A percentile compares a stretch with the other conserved stretches of the same genome.
phyloP scores from a whole-genome alignment of 2,329 filamentous ascomycete species.

The Pseudocercospora macadamiae region DNA sequence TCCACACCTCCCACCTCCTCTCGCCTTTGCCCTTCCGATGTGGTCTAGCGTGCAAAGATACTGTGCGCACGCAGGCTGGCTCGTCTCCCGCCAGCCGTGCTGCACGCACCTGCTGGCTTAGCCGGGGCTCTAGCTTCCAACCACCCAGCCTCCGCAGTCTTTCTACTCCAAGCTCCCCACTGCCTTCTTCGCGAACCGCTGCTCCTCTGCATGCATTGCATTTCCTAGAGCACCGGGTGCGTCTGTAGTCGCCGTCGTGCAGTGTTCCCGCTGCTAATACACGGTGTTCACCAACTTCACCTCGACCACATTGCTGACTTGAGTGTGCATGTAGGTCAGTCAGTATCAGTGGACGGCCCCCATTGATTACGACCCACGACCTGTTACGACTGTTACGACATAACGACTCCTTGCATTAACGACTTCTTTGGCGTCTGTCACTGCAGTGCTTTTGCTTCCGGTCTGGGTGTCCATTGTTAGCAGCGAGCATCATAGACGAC shows the following conservation, averaged over 20 bases:
- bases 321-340: slow-evolving; percentile 25
- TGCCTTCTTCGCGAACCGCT: slow-evolving; percentile 35
- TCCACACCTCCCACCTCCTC: slow-evolving; percentile 23
- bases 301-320: slow-evolving; percentile 23
- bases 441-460: slow-evolving; percentile 29
- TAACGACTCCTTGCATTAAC: slow-evolving; percentile 41
- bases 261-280: slow-evolving; percentile 30
- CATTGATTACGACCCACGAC: slow-evolving; percentile 36
- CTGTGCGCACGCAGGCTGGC: slow-evolving; percentile 21
- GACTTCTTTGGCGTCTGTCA: slow-evolving; percentile 36
- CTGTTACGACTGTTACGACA: slow-evolving; percentile 39
- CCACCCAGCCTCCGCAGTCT: slow-evolving; percentile 35
- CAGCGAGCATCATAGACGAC: slow-evolving; percentile 30
- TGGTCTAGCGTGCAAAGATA: slow-evolving; percentile 18
- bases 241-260: slow-evolving; percentile 39
- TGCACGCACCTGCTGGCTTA: slow-evolving; percentile 16
- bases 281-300: slow-evolving; percentile 20
- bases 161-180: slow-evolving; percentile 34
- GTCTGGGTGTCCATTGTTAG: slow-evolving; percentile 30
- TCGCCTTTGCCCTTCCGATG: slow-evolving; percentile 25
- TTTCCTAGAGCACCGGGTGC: slow-evolving; percentile 40
- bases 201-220: slow-evolving; percentile 39
- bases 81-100: slow-evolving; percentile 24
- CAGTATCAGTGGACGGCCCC: slow-evolving; percentile 31
- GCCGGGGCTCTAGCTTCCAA: slow-evolving; percentile 28